These are phyloP conservation scores for Arxiozyma slooffiae DNA, from an alignment of 1,139 yeast species.

Conservation along the genomic window DNA sequence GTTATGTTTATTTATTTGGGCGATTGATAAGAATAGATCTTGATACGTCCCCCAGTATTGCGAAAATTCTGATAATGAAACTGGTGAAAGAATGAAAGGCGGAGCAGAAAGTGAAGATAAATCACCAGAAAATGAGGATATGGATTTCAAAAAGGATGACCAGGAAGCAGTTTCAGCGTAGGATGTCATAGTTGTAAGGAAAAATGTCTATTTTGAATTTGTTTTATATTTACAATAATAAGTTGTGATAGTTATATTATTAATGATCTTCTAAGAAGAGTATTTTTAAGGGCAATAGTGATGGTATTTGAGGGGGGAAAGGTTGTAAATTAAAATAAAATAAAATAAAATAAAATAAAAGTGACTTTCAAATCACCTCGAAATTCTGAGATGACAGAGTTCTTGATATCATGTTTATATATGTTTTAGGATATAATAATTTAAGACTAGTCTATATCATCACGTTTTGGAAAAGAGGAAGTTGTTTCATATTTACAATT, in stretches of 20 bases:
- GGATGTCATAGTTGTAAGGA: conserved; percentile 17
- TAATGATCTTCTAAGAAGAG: conserved; percentile 23
- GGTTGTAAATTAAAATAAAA: too few species aligned
- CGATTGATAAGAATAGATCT: conserved; percentile 66
- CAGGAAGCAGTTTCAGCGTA: conserved; percentile 36
- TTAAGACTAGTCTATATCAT: neutral
- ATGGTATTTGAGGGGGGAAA: conserved; percentile 27
- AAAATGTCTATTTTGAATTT: neutral
- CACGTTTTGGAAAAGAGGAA: neutral
- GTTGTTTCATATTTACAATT: neutral
- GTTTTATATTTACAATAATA: too few species aligned
- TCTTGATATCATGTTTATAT: neutral
- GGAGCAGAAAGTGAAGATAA: conserved; percentile 92
- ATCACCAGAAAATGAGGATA: conserved; percentile 94
- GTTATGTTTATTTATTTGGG: conserved; percentile 35
- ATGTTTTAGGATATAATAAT: neutral
- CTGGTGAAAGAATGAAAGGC: conserved; percentile 86
- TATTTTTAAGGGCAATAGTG: neutral
- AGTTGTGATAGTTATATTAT: too few species aligned
- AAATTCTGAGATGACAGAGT: too few species aligned
- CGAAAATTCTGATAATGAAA: conserved; percentile 47
- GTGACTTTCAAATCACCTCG: too few species aligned
- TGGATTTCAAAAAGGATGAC: conserved; percentile 73
- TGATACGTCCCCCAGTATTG: conserved; percentile 91
- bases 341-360: too few species aligned